Base-by-base conservation (phyloP, 208 protist genomes). In the Trypanosoma theileri region DNA sequence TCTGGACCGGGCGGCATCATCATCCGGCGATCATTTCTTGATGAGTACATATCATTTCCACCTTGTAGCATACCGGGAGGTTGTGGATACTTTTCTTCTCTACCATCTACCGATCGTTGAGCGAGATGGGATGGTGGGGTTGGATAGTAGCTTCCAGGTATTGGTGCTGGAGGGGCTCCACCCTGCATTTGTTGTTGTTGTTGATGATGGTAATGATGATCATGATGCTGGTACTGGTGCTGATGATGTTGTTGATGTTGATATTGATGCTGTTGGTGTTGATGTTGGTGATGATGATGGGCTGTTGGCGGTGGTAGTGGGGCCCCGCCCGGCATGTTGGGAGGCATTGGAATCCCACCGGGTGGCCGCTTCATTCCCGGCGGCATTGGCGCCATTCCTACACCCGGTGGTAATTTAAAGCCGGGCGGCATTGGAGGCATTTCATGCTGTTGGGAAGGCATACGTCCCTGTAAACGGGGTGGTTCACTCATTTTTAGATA, bases 401-500 rank as follows among this genome's bases (percentile, higher is more conserved):
- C 51, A 41, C 62, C 64, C 1, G 62, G 63, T 10, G 64, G 71
- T 42, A 70, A 19, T 63, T 75, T 75, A 63, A 85, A 80, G 10
- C 79, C 80, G 8, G 71, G 71, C 10, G 71, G 71, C 31, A 77
- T 28, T 35, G 71, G 71, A 28, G 71, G 71, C 63, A 74, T 74
- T 40, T 28, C 57, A 0, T 51, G 66, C 14, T 57, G 66, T 26
- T 64, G 62, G 14, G 54, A 55, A 14, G 45, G 59, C 45, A 58
- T 68, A 21, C 63, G 52, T n/a, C 50, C 64, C 3, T 66, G 71
- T 12, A 73, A 76, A 58, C 75, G 73, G 42, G 79, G 81, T 50
- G 78, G 64, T 21, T 71, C 78, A 74, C 75, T 73, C 66, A 77
- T 77, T 59, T 42, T 19, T 58, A 24, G 19, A 50, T 57, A 41